phyloP scores from a whole-genome alignment of 139 green algal genomes.

The Coelastrella sp. region DNA sequence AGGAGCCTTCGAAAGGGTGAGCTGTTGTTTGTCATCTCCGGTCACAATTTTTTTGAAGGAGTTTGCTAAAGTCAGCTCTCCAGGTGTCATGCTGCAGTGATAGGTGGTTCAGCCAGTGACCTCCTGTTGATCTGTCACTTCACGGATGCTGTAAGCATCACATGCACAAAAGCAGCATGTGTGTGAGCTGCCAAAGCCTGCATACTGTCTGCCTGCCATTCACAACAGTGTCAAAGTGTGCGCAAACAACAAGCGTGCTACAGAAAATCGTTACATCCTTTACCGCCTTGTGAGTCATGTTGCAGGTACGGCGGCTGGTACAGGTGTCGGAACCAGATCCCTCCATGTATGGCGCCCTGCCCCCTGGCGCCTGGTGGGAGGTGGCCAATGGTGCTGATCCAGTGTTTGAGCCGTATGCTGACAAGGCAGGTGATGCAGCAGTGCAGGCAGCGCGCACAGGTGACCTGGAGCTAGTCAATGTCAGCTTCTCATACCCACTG shows the following conservation, averaged over 20 bases:
- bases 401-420: constrained; percentile 56
- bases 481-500: constrained; percentile 84
- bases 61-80: too few species aligned
- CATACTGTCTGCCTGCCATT: too few species aligned
- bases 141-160: too few species aligned
- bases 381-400: constrained; percentile 62
- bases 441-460: constrained; percentile 55
- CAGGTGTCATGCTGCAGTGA: too few species aligned
- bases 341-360: constrained; percentile 83
- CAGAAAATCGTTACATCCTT: too few species aligned
- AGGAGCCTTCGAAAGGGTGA: constrained; percentile 68
- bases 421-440: constrained; percentile 58
- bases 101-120: too few species aligned
- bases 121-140: too few species aligned
- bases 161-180: too few species aligned
- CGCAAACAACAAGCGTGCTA: too few species aligned
- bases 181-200: too few species aligned
- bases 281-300: not conserved
- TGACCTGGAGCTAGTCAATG: constrained; percentile 74
- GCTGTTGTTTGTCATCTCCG: not conserved
- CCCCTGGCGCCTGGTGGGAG: constrained; percentile 85
- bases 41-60: not conserved
- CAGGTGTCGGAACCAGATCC: constrained; percentile 70
- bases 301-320: constrained; percentile 67
- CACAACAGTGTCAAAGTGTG: too few species aligned